These are phyloP conservation scores for Magnusiomyces tetraspermus DNA, from an alignment of 1,139 yeast genomes.

Conservation along the genomic window DNA sequence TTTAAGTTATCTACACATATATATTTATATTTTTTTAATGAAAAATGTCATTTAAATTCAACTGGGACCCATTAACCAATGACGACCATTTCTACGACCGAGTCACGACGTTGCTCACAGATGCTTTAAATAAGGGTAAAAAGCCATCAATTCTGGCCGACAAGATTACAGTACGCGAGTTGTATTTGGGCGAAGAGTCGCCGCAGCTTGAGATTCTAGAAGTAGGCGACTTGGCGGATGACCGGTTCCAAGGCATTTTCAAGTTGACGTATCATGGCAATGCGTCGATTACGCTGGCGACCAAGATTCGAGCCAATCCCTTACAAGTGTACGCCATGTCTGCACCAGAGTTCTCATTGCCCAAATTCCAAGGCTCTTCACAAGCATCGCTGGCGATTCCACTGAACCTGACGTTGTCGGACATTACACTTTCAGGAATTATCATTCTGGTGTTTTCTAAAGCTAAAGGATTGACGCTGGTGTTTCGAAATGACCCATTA, in stretches of 20 bases:
- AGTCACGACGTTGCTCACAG: constrained; percentile 62
- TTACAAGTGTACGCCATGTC: constrained; percentile 55
- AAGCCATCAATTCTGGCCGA: constrained; percentile 73
- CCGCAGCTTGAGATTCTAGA: constrained; percentile 77
- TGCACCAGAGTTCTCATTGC: constrained; percentile 45
- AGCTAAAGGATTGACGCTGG: constrained; percentile 74
- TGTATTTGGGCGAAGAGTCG: constrained; percentile 68
- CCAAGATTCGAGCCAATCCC: constrained; percentile 80
- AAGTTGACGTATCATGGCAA: constrained; percentile 74
- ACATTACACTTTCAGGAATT: constrained; percentile 66
- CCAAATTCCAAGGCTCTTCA: constrained; percentile 53
- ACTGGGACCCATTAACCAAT: constrained; percentile 64
- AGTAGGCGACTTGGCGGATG: constrained; percentile 74
- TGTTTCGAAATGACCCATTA: constrained; percentile 80
- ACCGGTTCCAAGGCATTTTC: constrained; percentile 77
- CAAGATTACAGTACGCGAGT: constrained; percentile 59
- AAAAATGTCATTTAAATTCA: constrained; percentile 65
- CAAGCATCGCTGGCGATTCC: constrained; percentile 69
- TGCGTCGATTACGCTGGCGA: constrained; percentile 67
- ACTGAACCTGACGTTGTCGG: constrained; percentile 62
- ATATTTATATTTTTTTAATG: neutral
- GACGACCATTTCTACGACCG: constrained; percentile 56
- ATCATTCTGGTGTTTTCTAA: constrained; percentile 77
- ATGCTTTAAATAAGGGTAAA: constrained; percentile 64
- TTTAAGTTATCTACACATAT: neutral